Base-by-base conservation (phyloP, 1,139 yeast genomes). In the Scheffersomyces titani region DNA sequence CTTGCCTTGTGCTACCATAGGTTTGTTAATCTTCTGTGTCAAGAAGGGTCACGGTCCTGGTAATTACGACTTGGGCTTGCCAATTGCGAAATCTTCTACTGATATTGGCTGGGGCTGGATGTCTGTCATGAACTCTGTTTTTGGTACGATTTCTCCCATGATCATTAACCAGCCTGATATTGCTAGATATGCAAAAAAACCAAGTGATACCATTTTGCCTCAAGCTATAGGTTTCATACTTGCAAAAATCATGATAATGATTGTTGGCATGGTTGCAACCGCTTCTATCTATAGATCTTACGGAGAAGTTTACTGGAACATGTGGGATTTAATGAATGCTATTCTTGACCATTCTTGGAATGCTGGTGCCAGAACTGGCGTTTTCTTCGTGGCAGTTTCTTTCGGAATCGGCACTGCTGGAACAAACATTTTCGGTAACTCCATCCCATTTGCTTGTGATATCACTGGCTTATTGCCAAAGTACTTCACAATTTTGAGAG, bases 351-450 rank as follows among this genome's bases (percentile, higher is more conserved):
- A 46, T 46, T 46, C 49, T 46, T 46, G 49, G 49, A 46, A 46
- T 19, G 22, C 49, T 6, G 49, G 49, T 3, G 49, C 49, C 5
- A 46, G 49, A 19, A 46, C 49, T 1, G 66, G 61, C 59, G 64
- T 65, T 49, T 54, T 70, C 54, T 64, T 67, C 20, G 65, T 70
- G 40, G 66, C 49, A 13, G 49, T 46, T 3, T 46, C 49, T 46
- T 46, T 46, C 19, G 49, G 49, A 19, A n/a, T 70, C 53, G 70
- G 72, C 11, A 68, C 75, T 44, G 63, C 72, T 46, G 70, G 71
- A 21, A 70, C 76, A n/a, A 66, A 72, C 57, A 65, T 72, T 47
- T 61, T 71, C n/a, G 72, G 71, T 18, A 46, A 46, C 24, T 46
- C 49, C 3, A 46, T 46, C 21, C 49, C 49, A 9, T 46, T 46